These are phyloP conservation scores for Kwoniella mangroviensis DNA, from an alignment of 768 basidiomycete species.

Conservation along the genomic window DNA sequence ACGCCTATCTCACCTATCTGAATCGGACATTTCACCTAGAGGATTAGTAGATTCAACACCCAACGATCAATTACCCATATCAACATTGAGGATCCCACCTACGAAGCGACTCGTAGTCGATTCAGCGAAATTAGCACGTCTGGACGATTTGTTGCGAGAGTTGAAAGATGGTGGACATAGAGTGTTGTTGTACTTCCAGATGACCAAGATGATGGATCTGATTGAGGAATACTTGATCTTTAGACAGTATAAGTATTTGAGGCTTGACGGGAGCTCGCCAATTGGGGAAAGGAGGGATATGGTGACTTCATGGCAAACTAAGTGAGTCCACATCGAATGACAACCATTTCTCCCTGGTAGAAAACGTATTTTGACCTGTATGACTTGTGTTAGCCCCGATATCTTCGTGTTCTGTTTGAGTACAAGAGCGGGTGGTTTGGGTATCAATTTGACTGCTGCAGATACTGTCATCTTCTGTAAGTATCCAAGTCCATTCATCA, in stretches of 20 bases:
- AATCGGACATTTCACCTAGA: constrained; percentile 68
- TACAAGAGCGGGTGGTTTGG: constrained; percentile 89
- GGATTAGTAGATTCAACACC: constrained; percentile 75
- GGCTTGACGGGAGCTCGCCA: constrained; percentile 90
- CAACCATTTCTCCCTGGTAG: not conserved
- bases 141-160: constrained; percentile 86
- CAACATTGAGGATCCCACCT: constrained; percentile 90
- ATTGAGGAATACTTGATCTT: constrained; percentile 99
- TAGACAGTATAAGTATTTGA: constrained; percentile 91
- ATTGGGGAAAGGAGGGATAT: constrained; percentile 96
- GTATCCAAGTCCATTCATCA: constrained; percentile 10
- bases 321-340: constrained; percentile 62
- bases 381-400: constrained; percentile 66
- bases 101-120: constrained; percentile 93
- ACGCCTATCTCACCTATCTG: constrained; percentile 60
- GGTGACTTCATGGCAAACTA: constrained; percentile 99
- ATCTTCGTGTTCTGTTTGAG: constrained; percentile 89
- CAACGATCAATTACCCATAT: constrained; percentile 72
- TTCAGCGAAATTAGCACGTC: constrained; percentile 89
- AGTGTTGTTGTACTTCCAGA: constrained; percentile 96
- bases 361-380: not conserved
- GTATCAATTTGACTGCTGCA: constrained; percentile 63
- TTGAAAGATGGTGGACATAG: constrained; percentile 92
- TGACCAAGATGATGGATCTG: constrained; percentile 99
- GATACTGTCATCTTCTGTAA: constrained; percentile 88